Base-by-base conservation (phyloP, 768 basidiomycete species). In the Hirschioporus abietinus region DNA sequence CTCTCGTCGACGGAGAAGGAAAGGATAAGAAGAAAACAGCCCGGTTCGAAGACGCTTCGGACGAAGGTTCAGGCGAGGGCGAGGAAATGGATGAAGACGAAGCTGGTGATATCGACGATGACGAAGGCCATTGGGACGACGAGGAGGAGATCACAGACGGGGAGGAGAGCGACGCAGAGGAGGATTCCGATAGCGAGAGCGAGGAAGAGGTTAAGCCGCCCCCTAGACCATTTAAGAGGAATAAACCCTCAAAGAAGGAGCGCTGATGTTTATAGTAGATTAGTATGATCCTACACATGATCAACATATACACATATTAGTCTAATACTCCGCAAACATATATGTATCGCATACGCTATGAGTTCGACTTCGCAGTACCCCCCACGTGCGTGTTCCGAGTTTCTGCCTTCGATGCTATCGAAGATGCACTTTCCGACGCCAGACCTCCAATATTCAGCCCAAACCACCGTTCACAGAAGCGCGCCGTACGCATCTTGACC, bases 401-500 rank as follows among this genome's bases (percentile, higher is more conserved):
- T 5, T 52, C 42, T 10, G 42, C 20, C 42, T 12, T 52, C 42
- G 42, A 10, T 52, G 42, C 20, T 15, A 52, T 52, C 42, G 42
- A 52, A 5, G 42, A 52, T 15, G 12, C 42, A 10, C 42, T 52
- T 20, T 15, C 42, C 60, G 60, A 3, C 18, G 60, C 60, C 7
- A 25, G 69, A 35, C 67, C 66, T 63, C 64, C 73, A 71, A 68
- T 68, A 30, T 59, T 66, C 61, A 68, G 66, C 61, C 72, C 73
- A 66, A 76, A 71, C 70, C 78, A 77, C 58, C 74, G 74, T 36
- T 75, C 74, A 77, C 85, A 89, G 65, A 88, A 83, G 64, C 81
- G 80, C 69, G 84, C 81, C 24, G 85, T 74, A 70, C 95, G 87
- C 89, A 97, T 91, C 73, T 88, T 87, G 12, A 93, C 82, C n/a